Evolutionary conservation across 306 rosid species (phyloP), one percentile per base, ranked within the genome.

Genomic region (Boehmeria nivea): DNA sequence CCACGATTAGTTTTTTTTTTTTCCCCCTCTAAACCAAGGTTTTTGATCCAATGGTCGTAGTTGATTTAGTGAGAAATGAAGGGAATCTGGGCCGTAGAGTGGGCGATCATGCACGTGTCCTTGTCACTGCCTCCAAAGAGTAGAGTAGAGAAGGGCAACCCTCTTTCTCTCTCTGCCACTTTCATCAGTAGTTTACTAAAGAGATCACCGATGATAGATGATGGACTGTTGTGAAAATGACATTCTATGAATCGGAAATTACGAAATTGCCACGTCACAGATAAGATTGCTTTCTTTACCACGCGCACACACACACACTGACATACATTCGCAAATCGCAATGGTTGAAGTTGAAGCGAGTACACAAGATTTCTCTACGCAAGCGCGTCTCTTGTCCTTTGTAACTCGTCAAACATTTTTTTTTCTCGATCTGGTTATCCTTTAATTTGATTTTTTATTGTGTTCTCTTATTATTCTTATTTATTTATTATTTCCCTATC

Each of bases 21-120:
- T n/a, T n/a, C n/a, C n/a, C n/a, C n/a, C 36, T 14, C 22, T 51
- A 15, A 60, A 77, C 62, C 67, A 21, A 39, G 58, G 76, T 50
- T 63, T 44, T 9, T 37, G 33, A 76, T 78, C 73, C 8, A 21
- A 76, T 76, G 83, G 71, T 11, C 14, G 17, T 12, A 18, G 34
- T 52, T 23, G 68, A 64, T 58, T 53, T 25, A 47, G 26, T 21
- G 48, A 73, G 61, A 52, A 61, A 36, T 8, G 14, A 67, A 68
- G 71, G 49, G 73, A 80, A 76, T 76, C 80, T 58, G 28, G 70
- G 57, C 80, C 91, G 88, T 86, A 43, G 78, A 78, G 50, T 24
- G 78, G 49, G 82, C 33, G 75, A 77, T 64, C 86, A 86, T 76
- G 94, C 95, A 86, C 81, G 84, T 78, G 97, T 89, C 97, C 50